Base-by-base conservation (phyloP, 2,329 filamentous ascomycete genomes). In the Aulographum hederae region DNA sequence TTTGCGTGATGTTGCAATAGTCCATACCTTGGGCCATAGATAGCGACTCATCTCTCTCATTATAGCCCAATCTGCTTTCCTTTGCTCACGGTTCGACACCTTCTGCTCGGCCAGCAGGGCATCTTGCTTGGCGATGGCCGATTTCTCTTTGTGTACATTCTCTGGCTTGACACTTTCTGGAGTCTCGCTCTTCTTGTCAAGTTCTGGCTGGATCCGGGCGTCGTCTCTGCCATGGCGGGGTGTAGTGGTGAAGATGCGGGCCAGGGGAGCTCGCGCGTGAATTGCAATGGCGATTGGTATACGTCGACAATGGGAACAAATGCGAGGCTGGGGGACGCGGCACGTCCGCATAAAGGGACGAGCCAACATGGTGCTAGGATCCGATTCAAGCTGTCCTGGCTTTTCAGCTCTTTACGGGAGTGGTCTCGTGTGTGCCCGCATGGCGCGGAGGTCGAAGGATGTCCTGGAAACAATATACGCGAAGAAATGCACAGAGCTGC, bases 21-120 rank as follows among this genome's bases (percentile, higher is more conserved):
- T 26, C n/a, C n/a, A n/a, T n/a, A n/a, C n/a, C 56, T 89, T 92
- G 15, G 89, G 89, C 89, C 89, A 98, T 15, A 98, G 61, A 53
- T 98, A 98, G 38, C 75, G 75, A 37, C 78, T 75, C 86, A 98
- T 95, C 53, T 98, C 86, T 57, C 79, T 91, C 65, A 98, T 89
- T 42, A 98, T 98, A 30, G 85, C 85, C 86, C 86, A 94, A 49
- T 98, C 89, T 6, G 85, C 86, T 57, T 85, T 91, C 44, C 89
- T 73, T 64, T 98, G 91, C 56, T 94, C 81, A 44, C 85, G 73
- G 14, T 73, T 75, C 31, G 71, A 73, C 47, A 69, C 49, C 2
- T 70, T 74, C 38, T 78, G 66, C 46, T 77, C 63, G 10, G 65
- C 57, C 14, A 78, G 67, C 27, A 85, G 54, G 18, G 69, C 63